A percentile compares a stretch with the other conserved stretches of the same genome.
phyloP scores from a whole-genome alignment of 306 rosid genomes.

The Begonia loranthoides region DNA sequence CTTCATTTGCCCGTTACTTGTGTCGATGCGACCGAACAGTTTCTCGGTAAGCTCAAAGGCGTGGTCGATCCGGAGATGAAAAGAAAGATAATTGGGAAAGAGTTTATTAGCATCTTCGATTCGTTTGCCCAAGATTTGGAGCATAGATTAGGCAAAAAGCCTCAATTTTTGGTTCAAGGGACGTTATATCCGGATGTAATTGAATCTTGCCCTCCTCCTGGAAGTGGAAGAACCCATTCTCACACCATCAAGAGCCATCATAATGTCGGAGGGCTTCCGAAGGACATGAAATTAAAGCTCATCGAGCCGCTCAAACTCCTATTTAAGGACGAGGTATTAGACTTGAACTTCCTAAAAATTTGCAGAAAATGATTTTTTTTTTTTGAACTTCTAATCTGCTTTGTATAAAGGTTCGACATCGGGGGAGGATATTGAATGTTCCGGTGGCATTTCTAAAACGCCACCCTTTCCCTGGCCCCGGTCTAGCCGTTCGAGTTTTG shows the following conservation, averaged over 20 bases:
- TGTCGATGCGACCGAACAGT: slow-evolving; percentile 55
- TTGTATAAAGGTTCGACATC: slow-evolving; percentile 54
- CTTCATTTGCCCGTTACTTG: slow-evolving; percentile 85
- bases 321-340: slow-evolving; percentile 84
- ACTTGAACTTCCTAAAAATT: slow-evolving; percentile 8
- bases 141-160: slow-evolving; percentile 43
- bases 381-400: neutral
- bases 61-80: slow-evolving; percentile 84
- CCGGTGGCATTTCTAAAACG: slow-evolving; percentile 77
- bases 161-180: slow-evolving; percentile 76
- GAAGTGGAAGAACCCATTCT: slow-evolving; percentile 78
- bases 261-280: slow-evolving; percentile 96
- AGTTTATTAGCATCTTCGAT: slow-evolving; percentile 77
- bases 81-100: slow-evolving; percentile 87
- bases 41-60: slow-evolving; percentile 68
- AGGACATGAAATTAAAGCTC: slow-evolving; percentile 93
- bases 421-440: slow-evolving; percentile 71
- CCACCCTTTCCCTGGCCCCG: slow-evolving; percentile 97
- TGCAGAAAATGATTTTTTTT: slow-evolving; percentile 2
- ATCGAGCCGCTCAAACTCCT: slow-evolving; percentile 87
- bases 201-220: slow-evolving; percentile 98
- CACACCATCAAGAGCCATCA: slow-evolving; percentile 99
- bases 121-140: slow-evolving; percentile 62
- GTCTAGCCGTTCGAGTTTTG: slow-evolving; percentile 85
- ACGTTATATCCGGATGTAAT: slow-evolving; percentile 91